Conservation (phyloP, 371 early-diverging fungal species). For the Smittium mucronatum region DNA sequence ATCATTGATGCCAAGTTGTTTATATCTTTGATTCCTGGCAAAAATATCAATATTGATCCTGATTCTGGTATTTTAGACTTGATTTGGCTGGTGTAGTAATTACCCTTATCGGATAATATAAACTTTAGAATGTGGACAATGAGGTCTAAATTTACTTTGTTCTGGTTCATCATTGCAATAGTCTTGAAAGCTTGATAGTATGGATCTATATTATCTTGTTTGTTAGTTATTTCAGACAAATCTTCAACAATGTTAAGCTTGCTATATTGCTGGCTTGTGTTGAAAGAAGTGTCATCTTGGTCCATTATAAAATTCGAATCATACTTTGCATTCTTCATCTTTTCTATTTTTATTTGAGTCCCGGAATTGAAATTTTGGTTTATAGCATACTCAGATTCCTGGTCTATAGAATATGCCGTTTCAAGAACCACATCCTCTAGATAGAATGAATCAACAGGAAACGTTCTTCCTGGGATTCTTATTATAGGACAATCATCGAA, state of each 20-base stretch:
- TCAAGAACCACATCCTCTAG: slow-evolving; percentile 52
- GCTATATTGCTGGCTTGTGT: background rate
- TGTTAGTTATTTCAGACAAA: background rate
- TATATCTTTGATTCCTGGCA: slow-evolving; percentile 82
- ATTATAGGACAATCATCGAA: slow-evolving; percentile 54
- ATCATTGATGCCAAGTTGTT: slow-evolving; percentile 15
- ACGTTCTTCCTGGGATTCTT: slow-evolving; percentile 65
- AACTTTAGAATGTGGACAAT: slow-evolving; percentile 14
- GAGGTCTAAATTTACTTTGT: slow-evolving; percentile 19
- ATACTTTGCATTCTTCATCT: background rate
- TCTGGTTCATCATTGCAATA: slow-evolving; percentile 12
- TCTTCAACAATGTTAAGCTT: background rate
- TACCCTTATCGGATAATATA: slow-evolving; percentile 1
- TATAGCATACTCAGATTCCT: slow-evolving; percentile 9
- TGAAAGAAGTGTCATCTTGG: background rate
- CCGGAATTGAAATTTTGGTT: slow-evolving; percentile 14
- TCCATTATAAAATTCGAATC: background rate
- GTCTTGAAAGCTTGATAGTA: background rate
- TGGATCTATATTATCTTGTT: background rate
- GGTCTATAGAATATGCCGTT: slow-evolving; percentile 25
- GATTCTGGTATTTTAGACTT: slow-evolving; percentile 11
- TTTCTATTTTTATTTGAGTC: background rate
- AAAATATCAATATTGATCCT: slow-evolving; percentile 60
- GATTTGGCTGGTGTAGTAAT: slow-evolving; percentile 8
- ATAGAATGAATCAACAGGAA: slow-evolving; percentile 57